phyloP scores from a whole-genome alignment of 371 early-diverging fungal genomes.

The Rhizopus microsporus region DNA sequence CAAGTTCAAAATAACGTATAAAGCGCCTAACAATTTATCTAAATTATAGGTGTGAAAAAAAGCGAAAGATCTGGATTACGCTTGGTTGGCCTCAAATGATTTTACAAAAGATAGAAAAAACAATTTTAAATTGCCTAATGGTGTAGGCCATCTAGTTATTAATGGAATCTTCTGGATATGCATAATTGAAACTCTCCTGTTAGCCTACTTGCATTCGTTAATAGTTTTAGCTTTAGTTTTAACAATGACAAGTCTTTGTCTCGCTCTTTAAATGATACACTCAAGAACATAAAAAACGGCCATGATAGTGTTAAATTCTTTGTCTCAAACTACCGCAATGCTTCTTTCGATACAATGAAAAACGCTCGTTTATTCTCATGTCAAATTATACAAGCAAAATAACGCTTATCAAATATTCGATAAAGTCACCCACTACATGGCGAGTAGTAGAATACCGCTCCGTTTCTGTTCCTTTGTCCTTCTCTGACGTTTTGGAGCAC shows the following conservation, averaged over 20 bases:
- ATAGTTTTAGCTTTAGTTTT: conserved; percentile 7
- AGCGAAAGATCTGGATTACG: conserved; percentile 18
- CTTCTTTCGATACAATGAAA: conserved; percentile 15
- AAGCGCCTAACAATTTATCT: conserved; percentile 1
- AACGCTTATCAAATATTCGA: conserved; percentile 14
- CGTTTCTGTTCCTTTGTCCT: conserved; percentile 9
- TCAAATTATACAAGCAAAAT: conserved; percentile 20
- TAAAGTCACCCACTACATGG: conserved; percentile 11
- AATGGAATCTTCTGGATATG: conserved; percentile 20
- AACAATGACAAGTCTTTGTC: conserved; percentile 6
- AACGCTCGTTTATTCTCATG: conserved; percentile 4
- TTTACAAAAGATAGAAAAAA: conserved; percentile 9
- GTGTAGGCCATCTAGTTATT: conserved; percentile 11
- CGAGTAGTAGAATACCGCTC: conserved; percentile 21
- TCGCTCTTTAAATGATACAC: conserved; percentile 12
- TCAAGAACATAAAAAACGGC: conserved; percentile 17
- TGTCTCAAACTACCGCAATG: conserved; percentile 7
- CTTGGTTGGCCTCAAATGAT: conserved; percentile 17
- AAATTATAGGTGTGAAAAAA: conserved; percentile 22
- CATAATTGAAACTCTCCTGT: not conserved
- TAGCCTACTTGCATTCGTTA: conserved; percentile 2
- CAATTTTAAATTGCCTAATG: conserved; percentile 13
- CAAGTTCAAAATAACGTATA: conserved; percentile 1
- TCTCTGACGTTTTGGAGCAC: conserved; percentile 12
- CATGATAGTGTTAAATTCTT: conserved; percentile 14